Evolutionary conservation across 306 rosid species (phyloP), one percentile per base, ranked within the genome.

Genomic region (Lathyrus sativus): DNA sequence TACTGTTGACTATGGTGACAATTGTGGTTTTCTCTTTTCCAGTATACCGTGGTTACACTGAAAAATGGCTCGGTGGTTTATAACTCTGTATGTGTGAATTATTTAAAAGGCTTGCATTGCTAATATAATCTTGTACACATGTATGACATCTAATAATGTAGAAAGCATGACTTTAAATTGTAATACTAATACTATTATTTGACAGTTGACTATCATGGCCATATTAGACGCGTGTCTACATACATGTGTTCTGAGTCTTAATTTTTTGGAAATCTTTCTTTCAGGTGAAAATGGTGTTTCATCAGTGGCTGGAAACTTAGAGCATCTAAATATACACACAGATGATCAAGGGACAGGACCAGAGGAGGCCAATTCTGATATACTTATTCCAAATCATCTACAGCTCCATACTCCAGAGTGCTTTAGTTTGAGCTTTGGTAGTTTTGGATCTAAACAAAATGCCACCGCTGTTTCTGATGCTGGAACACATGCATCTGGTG

Each of bases 351-450:
- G 45, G 65, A 66, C 79, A 59, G 82, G 82, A 78, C 75, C 88
- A 56, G 92, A 88, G 70, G 97, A 90, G 68, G 91, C 83, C 19
- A 81, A 54, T 71, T 82, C 96, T 82, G 78, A 89, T 78, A 95
- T 95, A 45, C 83, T 95, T 49, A 95, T 95, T 81, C 99, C 99
- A 53, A 82, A 89, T 81, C 99, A 95, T 78, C 83, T 95, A 35
- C 99, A 88, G 69, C 82, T 85, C 26, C 99, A 95, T 82, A 81
- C 91, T 48, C 84, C 96, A n/a, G 99, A 91, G 46, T 91, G 97
- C 88, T 81, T 95, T 61, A 86, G 86, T 58, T 72, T 95, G 88
- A 95, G 99, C 81, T 95, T 95, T 75, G 99, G 99, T 68, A 95
- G 99, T 76, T 95, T 95, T 82, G 97, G 99, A 81, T 50, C 92